Evolutionary conservation across 371 early-diverging fungal genomes (phyloP), one percentile per base, ranked within the genome.

Genomic region (Ordospora colligata): DNA sequence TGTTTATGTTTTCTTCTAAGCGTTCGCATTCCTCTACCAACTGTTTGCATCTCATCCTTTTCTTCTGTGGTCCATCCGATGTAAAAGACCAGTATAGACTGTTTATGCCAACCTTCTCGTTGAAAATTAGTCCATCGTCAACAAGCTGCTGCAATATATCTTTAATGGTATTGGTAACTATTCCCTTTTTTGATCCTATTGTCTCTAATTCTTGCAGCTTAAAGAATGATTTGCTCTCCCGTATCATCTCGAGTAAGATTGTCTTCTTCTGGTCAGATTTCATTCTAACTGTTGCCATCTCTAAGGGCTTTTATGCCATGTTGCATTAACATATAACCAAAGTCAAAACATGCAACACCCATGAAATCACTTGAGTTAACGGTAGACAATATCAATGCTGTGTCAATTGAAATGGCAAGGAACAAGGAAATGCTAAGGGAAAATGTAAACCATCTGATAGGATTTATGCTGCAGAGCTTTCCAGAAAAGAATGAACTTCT

Each of bases 61-160:
- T 88, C 87, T 42, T 90, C 85, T 71, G 91, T 7, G 23, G 8
- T 40, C 70, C 52, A 5, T 74, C 47, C 51, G 66, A 90, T 0
- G 91, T 91, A 78, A 91, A 94, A 6, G 90, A 87, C 95, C 95
- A 96, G 79, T 86, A 95, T 77, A 90, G 92, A 74, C 90, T 94
- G 10, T 90, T 89, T 11, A 89, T 88, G 8, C 93, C 96, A 65
- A 93, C 90, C 84, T 93, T 94, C 73, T 96, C 94, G n/a, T 83
- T 81, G n/a, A 84, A 86, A 10, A 92, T 91, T 25, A 91, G 75
- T 22, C 88, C 87, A 84, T 96, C 96, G 80, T 91, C 89, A n/a
- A 94, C 90, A 23, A 94, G 86, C 12, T 87, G 84, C 75, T 91
- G 90, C 0, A 96, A 78, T 0, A 94, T 89, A 52, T 93, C 94